phyloP scores from a whole-genome alignment of 306 rosid genomes.

The Psophocarpus tetragonolobus region DNA sequence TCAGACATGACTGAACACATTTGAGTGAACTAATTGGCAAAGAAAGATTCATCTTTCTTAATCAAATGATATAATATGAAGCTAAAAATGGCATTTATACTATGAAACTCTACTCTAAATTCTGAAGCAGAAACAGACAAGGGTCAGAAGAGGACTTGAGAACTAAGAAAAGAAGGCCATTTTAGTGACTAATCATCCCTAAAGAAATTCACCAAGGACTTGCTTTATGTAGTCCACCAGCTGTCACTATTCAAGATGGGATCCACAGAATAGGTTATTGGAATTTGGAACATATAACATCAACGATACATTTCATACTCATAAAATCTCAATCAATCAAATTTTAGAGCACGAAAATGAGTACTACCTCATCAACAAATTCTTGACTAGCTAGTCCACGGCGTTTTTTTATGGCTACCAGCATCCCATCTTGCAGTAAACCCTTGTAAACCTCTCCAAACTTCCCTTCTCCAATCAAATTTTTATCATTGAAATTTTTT shows the following conservation, averaged over 20 bases:
- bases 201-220: slow-evolving; percentile 7
- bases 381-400: slow-evolving; percentile 64
- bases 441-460: slow-evolving; percentile 92
- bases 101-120: neutral
- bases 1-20: neutral
- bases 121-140: slow-evolving; percentile 10
- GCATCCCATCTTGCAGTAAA: slow-evolving; percentile 89
- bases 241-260: neutral
- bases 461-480: slow-evolving; percentile 84
- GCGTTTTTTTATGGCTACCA: slow-evolving; percentile 88
- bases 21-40: slow-evolving; percentile 11
- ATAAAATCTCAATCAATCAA: neutral
- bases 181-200: slow-evolving; percentile 1
- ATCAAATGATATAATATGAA: slow-evolving; percentile 10
- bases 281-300: neutral
- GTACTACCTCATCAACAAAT: slow-evolving; percentile 77
- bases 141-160: neutral
- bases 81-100: neutral
- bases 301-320: neutral
- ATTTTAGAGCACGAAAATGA: slow-evolving; percentile 19
- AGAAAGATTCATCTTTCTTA: slow-evolving; percentile 16
- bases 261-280: neutral
- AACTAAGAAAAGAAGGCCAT: neutral
- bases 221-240: neutral
- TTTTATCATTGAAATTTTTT: slow-evolving; percentile 69